A percentile compares a stretch with the other conserved stretches of the same genome.
These are phyloP conservation scores for Sonneratia alba DNA, from an alignment of 345 rosid species.

Conservation along the genomic window DNA sequence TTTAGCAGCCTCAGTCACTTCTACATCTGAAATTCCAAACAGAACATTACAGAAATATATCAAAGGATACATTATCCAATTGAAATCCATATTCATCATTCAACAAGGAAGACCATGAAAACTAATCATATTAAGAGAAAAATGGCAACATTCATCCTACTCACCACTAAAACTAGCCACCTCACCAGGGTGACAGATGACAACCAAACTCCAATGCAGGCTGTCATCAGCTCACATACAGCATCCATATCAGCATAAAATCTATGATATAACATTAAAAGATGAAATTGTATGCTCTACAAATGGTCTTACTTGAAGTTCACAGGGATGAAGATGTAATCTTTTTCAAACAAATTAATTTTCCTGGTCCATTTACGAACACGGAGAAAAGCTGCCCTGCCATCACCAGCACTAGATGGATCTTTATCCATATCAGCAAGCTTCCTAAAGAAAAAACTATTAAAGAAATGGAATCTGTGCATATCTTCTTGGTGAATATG, in stretches of 20 bases:
- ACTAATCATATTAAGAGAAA: neutral
- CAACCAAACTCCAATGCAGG: conserved; percentile 97
- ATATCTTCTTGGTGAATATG: conserved; percentile 54
- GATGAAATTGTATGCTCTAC: neutral
- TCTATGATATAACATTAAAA: neutral
- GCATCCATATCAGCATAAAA: conserved; percentile 11
- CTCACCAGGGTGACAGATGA: conserved; percentile 90
- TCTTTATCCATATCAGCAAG: conserved; percentile 98
- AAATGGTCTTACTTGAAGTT: conserved; percentile 63
- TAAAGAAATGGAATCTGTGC: conserved; percentile 77
- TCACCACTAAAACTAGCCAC: conserved; percentile 58
- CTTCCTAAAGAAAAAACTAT: conserved; percentile 97
- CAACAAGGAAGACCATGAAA: neutral
- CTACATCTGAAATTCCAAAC: conserved; percentile 44
- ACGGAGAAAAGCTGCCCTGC: conserved; percentile 90
- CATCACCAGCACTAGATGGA: conserved; percentile 90
- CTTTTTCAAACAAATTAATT: conserved; percentile 84
- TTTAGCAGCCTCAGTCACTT: conserved; percentile 32
- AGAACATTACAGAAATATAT: conserved; percentile 2
- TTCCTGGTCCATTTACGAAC: conserved; percentile 98
- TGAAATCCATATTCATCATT: neutral
- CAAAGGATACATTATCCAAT: neutral
- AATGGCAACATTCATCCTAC: conserved; percentile 6
- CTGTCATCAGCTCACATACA: conserved; percentile 33
- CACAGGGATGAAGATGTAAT: conserved; percentile 88